Percentiles rank a stretch among this genome's conserved stretches.
Conservation (phyloP, 371 early-diverging fungal species). For the Dipsacomyces acuminosporus region DNA sequence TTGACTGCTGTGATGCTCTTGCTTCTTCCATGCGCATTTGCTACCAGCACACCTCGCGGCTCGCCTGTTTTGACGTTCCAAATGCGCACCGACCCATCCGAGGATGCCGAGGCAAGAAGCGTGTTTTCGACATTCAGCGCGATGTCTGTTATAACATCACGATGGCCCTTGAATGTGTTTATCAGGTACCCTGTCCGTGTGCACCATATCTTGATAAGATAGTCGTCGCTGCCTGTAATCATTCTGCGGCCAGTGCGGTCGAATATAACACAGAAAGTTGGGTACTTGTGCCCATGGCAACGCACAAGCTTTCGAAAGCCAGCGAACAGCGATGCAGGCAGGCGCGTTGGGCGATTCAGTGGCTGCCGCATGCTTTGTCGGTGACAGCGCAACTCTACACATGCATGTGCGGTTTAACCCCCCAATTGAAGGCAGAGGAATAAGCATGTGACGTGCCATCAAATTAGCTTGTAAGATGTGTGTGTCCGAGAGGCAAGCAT, state of each 20-base stretch:
- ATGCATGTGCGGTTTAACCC: too few relatives aligned
- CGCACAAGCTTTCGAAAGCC: slow-evolving; percentile 54
- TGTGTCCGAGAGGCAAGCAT: too few relatives aligned
- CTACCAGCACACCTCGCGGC: slow-evolving; percentile 59
- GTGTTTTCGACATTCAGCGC: slow-evolving; percentile 76
- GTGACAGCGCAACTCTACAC: slow-evolving; percentile 28
- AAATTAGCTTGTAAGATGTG: too few relatives aligned
- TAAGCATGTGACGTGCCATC: too few relatives aligned
- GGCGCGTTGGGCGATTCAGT: slow-evolving; percentile 32
- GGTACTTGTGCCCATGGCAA: slow-evolving; percentile 69
- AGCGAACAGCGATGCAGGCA: slow-evolving; percentile 24
- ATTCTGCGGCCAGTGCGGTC: slow-evolving; percentile 68
- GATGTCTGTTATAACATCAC: slow-evolving; percentile 73
- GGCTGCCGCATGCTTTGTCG: slow-evolving; percentile 39
- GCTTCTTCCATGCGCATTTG: slow-evolving; percentile 45
- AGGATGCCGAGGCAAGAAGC: slow-evolving; percentile 76
- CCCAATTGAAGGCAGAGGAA: too few relatives aligned
- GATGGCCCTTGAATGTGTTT: slow-evolving; percentile 77
- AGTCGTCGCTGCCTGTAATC: slow-evolving; percentile 84
- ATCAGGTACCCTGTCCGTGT: slow-evolving; percentile 74
- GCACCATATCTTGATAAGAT: slow-evolving; percentile 83
- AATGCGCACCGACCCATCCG: slow-evolving; percentile 72
- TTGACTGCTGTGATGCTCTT: slow-evolving; percentile 69
- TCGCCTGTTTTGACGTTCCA: slow-evolving; percentile 75
- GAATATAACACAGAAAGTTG: slow-evolving; percentile 69